phyloP scores from a whole-genome alignment of 78 protist species.

The Anaeramoeba flamelloides region DNA sequence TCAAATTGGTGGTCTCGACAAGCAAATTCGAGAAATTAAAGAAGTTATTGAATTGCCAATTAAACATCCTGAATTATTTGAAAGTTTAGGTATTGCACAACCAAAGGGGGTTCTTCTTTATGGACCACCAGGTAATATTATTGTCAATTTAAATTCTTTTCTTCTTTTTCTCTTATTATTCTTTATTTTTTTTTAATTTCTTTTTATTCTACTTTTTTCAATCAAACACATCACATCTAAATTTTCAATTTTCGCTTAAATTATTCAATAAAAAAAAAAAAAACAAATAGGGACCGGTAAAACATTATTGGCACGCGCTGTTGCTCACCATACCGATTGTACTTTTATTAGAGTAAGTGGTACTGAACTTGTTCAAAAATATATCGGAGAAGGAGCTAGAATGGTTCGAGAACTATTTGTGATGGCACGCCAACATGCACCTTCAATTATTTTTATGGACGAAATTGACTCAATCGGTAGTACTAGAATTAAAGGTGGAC shows the following conservation, averaged over 20 bases:
- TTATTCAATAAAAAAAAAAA: too few species aligned
- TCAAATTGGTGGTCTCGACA: slow-evolving; percentile 97
- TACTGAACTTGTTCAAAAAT: not conserved
- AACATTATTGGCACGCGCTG: not conserved
- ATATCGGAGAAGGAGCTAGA: not conserved
- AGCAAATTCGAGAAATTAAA: slow-evolving; percentile 96
- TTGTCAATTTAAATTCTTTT: too few species aligned
- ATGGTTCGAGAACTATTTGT: not conserved
- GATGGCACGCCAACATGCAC: not conserved
- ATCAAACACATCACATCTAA: too few species aligned
- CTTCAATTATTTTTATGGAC: not conserved
- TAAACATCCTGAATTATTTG: slow-evolving; percentile 98
- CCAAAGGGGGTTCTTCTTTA: too few species aligned
- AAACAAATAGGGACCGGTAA: not conserved
- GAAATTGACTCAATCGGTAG: too few species aligned
- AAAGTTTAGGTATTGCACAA: slow-evolving; percentile 89
- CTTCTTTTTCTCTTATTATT: too few species aligned
- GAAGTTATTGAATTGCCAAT: slow-evolving; percentile 98
- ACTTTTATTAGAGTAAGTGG: not conserved
- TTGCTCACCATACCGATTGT: not conserved
- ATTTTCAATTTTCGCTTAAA: too few species aligned
- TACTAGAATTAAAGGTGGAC: too few species aligned
- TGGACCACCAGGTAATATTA: too few species aligned
- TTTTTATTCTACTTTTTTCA: too few species aligned
- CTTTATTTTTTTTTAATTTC: too few species aligned